Evolutionary conservation across 129 eudicot genomes (phyloP).

Genomic region (Heracleum sosnowskyi): DNA sequence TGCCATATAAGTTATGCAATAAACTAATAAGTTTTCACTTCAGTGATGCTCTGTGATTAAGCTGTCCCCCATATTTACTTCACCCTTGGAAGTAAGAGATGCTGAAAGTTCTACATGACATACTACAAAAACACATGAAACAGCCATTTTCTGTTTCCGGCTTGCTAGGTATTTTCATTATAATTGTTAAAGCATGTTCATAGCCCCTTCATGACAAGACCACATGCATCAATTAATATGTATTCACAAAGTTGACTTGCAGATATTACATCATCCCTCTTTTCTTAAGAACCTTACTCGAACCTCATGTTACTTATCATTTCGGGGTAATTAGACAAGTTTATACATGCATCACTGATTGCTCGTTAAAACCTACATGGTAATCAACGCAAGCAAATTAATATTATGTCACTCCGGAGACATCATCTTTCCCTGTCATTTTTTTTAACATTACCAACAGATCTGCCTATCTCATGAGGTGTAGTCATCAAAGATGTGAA

Average conservation of each 20-base stretch:
- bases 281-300: background rate
- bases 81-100: background rate
- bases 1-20: constrained; percentile 29
- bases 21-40: constrained; percentile 3
- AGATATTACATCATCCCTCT: background rate
- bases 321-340: background rate
- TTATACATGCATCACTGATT: background rate
- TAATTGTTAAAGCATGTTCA: background rate
- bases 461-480: background rate
- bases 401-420: background rate
- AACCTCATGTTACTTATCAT: background rate
- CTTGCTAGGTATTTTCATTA: background rate
- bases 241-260: background rate
- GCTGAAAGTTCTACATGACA: background rate
- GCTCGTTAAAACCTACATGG: background rate
- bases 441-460: background rate
- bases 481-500: background rate
- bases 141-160: background rate
- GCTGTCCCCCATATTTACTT: background rate
- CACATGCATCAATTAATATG: background rate
- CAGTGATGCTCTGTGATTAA: background rate
- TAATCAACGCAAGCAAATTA: background rate
- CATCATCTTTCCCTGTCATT: background rate
- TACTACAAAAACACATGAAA: background rate
- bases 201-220: background rate